A percentile compares a stretch with the other conserved stretches of the same genome.
phyloP scores from a whole-genome alignment of 2,329 filamentous ascomycete species.

The Ophiostoma fasciatum region DNA sequence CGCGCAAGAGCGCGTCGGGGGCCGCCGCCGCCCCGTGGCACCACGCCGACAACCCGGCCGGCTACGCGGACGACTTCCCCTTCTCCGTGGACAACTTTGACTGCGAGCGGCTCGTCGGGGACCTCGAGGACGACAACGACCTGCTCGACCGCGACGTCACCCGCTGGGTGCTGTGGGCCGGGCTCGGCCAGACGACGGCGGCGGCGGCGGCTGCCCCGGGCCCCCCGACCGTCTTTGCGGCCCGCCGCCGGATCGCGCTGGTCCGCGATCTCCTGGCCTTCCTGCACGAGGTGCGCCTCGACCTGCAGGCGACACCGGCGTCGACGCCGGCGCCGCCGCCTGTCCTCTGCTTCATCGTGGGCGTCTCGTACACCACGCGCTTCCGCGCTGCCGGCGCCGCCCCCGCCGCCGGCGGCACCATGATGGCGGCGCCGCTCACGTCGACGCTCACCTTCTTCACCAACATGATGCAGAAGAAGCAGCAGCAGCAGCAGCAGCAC shows the following conservation, averaged over 20 bases:
- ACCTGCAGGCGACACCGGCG: background rate
- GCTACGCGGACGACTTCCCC: conserved; percentile 6
- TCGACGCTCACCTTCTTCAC: background rate
- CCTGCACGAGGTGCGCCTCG: conserved; percentile 2
- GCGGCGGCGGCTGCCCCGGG: background rate
- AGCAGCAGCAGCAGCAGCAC: background rate
- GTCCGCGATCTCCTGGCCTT: conserved; percentile 4
- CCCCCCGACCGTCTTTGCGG: background rate
- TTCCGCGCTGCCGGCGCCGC: background rate
- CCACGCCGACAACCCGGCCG: background rate
- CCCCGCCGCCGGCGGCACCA: background rate
- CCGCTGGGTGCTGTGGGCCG: conserved; percentile 8
- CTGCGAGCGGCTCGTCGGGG: conserved; percentile 5
- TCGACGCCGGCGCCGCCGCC: background rate
- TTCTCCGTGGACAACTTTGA: conserved; percentile 11
- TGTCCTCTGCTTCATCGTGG: conserved; percentile 8
- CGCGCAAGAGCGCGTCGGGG: too few relatives aligned
- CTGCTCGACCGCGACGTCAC: background rate
- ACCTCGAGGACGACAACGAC: conserved; percentile 6
- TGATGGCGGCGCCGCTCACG: background rate
- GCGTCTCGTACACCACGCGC: conserved; percentile 4
- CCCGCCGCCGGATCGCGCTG: conserved; percentile 1
- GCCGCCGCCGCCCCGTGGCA: conserved; percentile 1
- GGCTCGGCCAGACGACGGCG: background rate
- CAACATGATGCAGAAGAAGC: background rate